Percentiles rank a stretch among this genome's conserved stretches.
These are phyloP conservation scores for Tilletia horrida DNA, from an alignment of 1,284 basidiomycete species.

Conservation along the genomic window DNA sequence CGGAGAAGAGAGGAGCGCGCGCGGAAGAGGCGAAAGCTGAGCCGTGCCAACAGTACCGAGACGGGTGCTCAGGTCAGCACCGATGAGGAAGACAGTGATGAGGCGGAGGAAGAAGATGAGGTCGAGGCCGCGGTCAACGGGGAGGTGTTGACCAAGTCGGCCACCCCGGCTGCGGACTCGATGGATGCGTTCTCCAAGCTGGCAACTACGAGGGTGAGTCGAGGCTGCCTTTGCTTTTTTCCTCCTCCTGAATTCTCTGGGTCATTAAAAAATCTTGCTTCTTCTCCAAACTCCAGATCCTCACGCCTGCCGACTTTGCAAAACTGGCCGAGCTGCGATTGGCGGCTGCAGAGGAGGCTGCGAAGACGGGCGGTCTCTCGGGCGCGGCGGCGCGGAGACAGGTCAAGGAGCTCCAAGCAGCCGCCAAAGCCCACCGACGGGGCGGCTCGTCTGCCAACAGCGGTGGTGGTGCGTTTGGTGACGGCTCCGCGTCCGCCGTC, in stretches of 20 bases:
- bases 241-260: background rate
- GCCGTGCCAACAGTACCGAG: slow-evolving; percentile 30
- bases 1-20: slow-evolving; percentile 31
- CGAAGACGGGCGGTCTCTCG: slow-evolving; percentile 36
- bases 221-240: background rate
- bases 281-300: slow-evolving; percentile 64
- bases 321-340: slow-evolving; percentile 84
- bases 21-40: slow-evolving; percentile 40
- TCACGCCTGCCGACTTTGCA: slow-evolving; percentile 95
- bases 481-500: slow-evolving; percentile 46
- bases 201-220: slow-evolving; percentile 59
- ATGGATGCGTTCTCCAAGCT: slow-evolving; percentile 45
- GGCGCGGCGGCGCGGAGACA: slow-evolving; percentile 59
- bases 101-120: slow-evolving; percentile 37
- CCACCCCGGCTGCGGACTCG: slow-evolving; percentile 14
- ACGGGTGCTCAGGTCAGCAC: slow-evolving; percentile 46
- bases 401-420: slow-evolving; percentile 60
- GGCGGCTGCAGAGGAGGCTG: slow-evolving; percentile 68
- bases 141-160: slow-evolving; percentile 22
- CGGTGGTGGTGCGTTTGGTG: slow-evolving; percentile 48
- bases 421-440: slow-evolving; percentile 62
- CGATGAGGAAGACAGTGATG: slow-evolving; percentile 36
- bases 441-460: slow-evolving; percentile 48
- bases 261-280: background rate
- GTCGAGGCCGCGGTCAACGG: slow-evolving; percentile 24